These are phyloP conservation scores for Salix arbutifolia DNA, from an alignment of 345 rosid genomes.

Conservation along the genomic window DNA sequence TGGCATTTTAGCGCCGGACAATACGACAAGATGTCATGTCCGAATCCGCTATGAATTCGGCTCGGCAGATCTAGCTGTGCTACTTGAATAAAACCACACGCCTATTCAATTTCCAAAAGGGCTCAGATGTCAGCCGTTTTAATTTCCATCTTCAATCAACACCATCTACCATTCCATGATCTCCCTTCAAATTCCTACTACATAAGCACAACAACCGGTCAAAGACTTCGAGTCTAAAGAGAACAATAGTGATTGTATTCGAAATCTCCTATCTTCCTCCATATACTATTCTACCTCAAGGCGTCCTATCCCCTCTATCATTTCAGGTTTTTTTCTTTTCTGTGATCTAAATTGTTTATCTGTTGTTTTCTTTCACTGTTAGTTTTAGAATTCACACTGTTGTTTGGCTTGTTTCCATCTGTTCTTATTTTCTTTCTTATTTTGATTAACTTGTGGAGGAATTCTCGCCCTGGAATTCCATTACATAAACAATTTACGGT, in stretches of 20 bases:
- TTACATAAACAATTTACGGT: not conserved
- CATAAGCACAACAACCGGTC: not conserved
- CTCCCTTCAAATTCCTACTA: not conserved
- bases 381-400: not conserved
- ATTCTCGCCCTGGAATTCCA: not conserved
- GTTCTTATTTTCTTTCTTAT: not conserved
- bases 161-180: not conserved
- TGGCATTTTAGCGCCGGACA: not conserved
- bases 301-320: not conserved
- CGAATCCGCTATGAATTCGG: not conserved
- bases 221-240: not conserved
- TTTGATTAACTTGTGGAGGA: not conserved
- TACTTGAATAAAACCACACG: not conserved
- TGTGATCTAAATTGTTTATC: not conserved
- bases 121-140: not conserved
- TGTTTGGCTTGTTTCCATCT: slow-evolving; percentile 4
- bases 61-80: not conserved
- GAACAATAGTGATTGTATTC: not conserved
- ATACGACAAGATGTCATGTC: too few relatives aligned
- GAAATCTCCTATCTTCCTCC: slow-evolving; percentile 8
- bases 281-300: slow-evolving; percentile 10
- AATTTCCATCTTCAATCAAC: not conserved
- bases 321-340: not conserved
- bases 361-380: not conserved
- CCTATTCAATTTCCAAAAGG: not conserved